A percentile compares a stretch with the other conserved stretches of the same genome.
Conservation (phyloP, 768 basidiomycete genomes). For the Pulveroboletus sp. region DNA sequence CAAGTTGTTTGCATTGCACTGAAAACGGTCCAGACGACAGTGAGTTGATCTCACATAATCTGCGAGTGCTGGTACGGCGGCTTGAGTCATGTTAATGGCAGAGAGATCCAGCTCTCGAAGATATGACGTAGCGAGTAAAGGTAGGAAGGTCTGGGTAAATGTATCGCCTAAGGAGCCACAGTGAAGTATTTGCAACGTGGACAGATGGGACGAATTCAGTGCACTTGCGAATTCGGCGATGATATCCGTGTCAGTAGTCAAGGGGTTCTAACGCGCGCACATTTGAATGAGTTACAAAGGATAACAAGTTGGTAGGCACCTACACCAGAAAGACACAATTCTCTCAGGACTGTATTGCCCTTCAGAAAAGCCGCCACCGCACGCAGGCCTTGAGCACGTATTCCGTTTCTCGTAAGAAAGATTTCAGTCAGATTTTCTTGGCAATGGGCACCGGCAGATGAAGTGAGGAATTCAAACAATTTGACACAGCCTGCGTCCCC, state of each 20-base stretch:
- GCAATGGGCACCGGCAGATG: constrained; percentile 44
- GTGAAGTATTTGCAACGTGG: constrained; percentile 48
- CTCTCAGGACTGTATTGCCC: constrained; percentile 43
- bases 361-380: constrained; percentile 53
- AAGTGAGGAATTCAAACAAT: constrained; percentile 54
- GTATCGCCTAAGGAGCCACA: constrained; percentile 49
- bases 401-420: constrained; percentile 53
- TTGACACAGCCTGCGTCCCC: constrained; percentile 55
- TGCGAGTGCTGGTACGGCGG: constrained; percentile 40
- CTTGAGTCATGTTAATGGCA: constrained; percentile 44
- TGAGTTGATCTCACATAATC: constrained; percentile 50
- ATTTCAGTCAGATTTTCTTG: constrained; percentile 46
- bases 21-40: constrained; percentile 48
- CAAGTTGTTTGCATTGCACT: constrained; percentile 55
- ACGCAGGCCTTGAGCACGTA: constrained; percentile 53
- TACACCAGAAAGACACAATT: constrained; percentile 59
- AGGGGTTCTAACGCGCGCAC: constrained; percentile 35
- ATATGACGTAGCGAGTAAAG: constrained; percentile 43
- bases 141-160: constrained; percentile 50
- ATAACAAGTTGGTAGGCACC: constrained; percentile 20
- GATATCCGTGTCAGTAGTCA: constrained; percentile 36
- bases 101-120: constrained; percentile 59
- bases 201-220: constrained; percentile 53
- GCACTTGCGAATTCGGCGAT: constrained; percentile 43
- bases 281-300: constrained; percentile 11